Percentiles rank a stretch among this genome's conserved stretches.
Evolutionary conservation across 2,329 filamentous ascomycete genomes (phyloP).

Genomic region (Calonectria naviculata): DNA sequence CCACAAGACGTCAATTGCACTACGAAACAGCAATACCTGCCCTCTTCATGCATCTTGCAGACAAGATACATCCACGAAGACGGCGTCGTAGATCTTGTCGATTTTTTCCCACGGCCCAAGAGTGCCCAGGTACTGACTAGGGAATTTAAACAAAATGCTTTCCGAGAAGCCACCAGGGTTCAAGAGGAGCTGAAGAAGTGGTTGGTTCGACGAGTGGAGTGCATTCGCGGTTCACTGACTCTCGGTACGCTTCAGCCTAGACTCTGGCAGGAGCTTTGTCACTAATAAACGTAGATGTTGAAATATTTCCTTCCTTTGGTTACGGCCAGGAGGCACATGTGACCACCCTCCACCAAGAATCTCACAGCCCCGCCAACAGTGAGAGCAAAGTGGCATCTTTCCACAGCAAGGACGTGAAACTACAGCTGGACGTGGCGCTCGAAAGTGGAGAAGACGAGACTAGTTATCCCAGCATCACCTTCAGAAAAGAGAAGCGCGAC

Average conservation of each 20-base stretch:
- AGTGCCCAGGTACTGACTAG: constrained; percentile 63
- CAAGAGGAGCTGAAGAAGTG: constrained; percentile 75
- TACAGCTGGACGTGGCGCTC: constrained; percentile 76
- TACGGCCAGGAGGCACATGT: constrained; percentile 74
- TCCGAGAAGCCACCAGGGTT: constrained; percentile 63
- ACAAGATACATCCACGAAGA: constrained; percentile 83
- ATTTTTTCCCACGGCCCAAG: constrained; percentile 80
- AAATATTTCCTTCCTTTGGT: constrained; percentile 79
- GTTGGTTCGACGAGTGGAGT: constrained; percentile 78
- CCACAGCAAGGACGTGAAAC: constrained; percentile 65
- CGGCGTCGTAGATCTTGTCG: constrained; percentile 77
- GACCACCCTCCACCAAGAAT: constrained; percentile 63
- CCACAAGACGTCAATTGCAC: constrained; percentile 64
- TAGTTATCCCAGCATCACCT: constrained; percentile 62
- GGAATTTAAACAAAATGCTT: constrained; percentile 60
- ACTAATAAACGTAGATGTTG: constrained; percentile 62
- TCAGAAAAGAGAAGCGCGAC: constrained; percentile 63
- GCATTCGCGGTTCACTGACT: constrained; percentile 74
- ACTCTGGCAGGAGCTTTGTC: not conserved
- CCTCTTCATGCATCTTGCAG: constrained; percentile 79
- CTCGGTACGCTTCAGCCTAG: constrained; percentile 55
- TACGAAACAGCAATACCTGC: constrained; percentile 82
- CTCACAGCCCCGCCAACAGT: constrained; percentile 50
- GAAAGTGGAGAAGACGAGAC: constrained; percentile 61
- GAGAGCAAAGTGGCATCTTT: constrained; percentile 73